These are phyloP conservation scores for Blastocystis sp. DNA, from an alignment of 352 stramenopile genomes.

Conservation along the genomic window DNA sequence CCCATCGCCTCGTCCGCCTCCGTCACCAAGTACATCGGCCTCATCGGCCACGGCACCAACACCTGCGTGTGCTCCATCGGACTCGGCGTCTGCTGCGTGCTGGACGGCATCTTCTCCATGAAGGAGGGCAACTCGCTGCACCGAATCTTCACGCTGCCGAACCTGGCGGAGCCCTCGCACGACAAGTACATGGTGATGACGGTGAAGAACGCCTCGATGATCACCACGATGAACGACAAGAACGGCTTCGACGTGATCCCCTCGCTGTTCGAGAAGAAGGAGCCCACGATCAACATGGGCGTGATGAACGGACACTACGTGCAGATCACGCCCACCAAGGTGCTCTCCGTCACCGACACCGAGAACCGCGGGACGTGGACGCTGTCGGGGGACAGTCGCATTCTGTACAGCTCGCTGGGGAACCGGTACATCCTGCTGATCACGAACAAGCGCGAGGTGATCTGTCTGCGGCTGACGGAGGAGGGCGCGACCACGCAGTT, in stretches of 20 bases:
- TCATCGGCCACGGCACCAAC: background rate
- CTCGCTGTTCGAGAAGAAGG: background rate
- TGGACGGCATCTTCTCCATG: conserved; percentile 15
- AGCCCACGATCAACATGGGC: conserved; percentile 27
- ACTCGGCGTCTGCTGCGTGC: conserved; percentile 8
- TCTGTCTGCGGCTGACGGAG: conserved; percentile 1
- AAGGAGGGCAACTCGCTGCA: conserved; percentile 4
- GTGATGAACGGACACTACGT: conserved; percentile 25
- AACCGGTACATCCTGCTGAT: conserved; percentile 15
- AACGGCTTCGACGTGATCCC: background rate
- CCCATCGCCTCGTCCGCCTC: background rate
- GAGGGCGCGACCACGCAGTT: background rate
- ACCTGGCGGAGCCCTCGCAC: background rate
- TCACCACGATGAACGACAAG: conserved; percentile 6
- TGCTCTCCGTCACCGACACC: background rate
- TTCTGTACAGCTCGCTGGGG: conserved; percentile 14
- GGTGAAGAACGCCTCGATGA: background rate
- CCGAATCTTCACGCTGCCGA: conserved; percentile 25
- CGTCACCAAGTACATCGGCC: background rate
- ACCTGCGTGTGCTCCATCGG: background rate
- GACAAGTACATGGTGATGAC: conserved; percentile 26
- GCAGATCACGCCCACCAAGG: conserved; percentile 40
- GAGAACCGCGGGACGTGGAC: conserved; percentile 3
- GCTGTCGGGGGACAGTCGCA: background rate
- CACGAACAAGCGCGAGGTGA: conserved; percentile 13